These are phyloP conservation scores for Tylopilus felleus DNA, from an alignment of 768 basidiomycete genomes.

Conservation along the genomic window DNA sequence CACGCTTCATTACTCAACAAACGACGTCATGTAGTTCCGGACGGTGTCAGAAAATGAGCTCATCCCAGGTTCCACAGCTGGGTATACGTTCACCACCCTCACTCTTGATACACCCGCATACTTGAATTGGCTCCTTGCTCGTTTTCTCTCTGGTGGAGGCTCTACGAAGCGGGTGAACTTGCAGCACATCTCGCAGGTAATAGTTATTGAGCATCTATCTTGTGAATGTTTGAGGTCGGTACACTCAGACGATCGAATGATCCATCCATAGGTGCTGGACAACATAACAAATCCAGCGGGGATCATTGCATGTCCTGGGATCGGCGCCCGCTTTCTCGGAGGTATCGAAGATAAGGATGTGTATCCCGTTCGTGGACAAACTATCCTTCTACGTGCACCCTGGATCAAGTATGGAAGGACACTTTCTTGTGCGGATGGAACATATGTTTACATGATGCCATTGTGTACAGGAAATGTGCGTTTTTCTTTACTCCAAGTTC, in stretches of 20 bases:
- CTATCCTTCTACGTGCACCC: constrained; percentile 43
- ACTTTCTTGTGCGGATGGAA: constrained; percentile 29
- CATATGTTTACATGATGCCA: constrained; percentile 37
- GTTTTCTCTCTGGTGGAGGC: constrained; percentile 63
- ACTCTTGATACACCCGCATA: constrained; percentile 66
- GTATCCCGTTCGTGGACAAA: constrained; percentile 48
- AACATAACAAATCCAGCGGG: constrained; percentile 31
- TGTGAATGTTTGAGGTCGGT: background rate
- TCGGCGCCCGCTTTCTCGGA: constrained; percentile 53
- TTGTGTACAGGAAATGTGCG: constrained; percentile 39
- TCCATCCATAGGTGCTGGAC: constrained; percentile 12
- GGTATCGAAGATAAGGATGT: constrained; percentile 49
- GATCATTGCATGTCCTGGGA: constrained; percentile 66
- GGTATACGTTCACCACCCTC: constrained; percentile 61
- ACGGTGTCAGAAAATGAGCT: constrained; percentile 41
- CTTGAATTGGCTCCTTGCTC: constrained; percentile 57
- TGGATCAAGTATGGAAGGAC: constrained; percentile 43
- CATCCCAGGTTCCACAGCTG: constrained; percentile 40
- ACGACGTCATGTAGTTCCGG: constrained; percentile 26
- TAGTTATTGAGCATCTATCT: background rate
- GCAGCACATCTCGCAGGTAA: constrained; percentile 65
- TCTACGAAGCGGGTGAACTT: constrained; percentile 53
- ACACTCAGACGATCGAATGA: background rate
- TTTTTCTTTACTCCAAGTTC: background rate
- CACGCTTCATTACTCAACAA: background rate